A percentile compares a stretch with the other conserved stretches of the same genome.
Conservation (phyloP, 2,329 filamentous ascomycete species). For the Raffaelea ambrosiae region DNA sequence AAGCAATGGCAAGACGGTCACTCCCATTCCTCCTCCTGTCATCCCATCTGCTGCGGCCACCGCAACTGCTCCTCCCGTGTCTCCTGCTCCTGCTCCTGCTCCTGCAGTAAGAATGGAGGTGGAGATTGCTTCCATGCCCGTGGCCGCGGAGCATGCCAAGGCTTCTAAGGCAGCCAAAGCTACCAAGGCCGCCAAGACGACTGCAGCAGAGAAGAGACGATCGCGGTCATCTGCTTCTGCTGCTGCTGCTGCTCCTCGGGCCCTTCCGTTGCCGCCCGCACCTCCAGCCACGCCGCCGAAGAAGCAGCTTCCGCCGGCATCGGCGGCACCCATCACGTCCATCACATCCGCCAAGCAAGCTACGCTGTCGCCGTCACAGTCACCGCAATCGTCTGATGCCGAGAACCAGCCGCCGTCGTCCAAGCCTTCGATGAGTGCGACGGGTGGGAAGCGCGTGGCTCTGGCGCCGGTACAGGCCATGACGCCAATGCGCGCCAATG, state of each 20-base stretch:
- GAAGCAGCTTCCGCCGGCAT: too few species aligned
- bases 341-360: slow-evolving; percentile 43
- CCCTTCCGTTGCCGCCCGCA: too few species aligned
- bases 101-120: not conserved
- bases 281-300: slow-evolving; percentile 1
- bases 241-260: too few species aligned
- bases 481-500: slow-evolving; percentile 36
- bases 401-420: slow-evolving; percentile 72
- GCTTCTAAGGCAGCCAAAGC: slow-evolving; percentile 3
- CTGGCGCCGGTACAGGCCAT: slow-evolving; percentile 29
- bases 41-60: not conserved
- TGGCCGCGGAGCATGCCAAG: not conserved
- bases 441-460: slow-evolving; percentile 33
- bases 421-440: slow-evolving; percentile 39
- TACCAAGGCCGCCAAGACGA: not conserved
- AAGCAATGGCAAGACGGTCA: not conserved
- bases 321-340: too few species aligned
- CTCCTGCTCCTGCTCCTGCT: not conserved
- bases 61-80: not conserved
- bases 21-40: too few species aligned
- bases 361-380: slow-evolving; percentile 53
- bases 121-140: not conserved
- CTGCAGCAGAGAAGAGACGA: not conserved
- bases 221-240: too few species aligned
- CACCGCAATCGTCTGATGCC: slow-evolving; percentile 69